Conservation (phyloP, 1,284 basidiomycete species). For the Microbotryum intermedium region DNA sequence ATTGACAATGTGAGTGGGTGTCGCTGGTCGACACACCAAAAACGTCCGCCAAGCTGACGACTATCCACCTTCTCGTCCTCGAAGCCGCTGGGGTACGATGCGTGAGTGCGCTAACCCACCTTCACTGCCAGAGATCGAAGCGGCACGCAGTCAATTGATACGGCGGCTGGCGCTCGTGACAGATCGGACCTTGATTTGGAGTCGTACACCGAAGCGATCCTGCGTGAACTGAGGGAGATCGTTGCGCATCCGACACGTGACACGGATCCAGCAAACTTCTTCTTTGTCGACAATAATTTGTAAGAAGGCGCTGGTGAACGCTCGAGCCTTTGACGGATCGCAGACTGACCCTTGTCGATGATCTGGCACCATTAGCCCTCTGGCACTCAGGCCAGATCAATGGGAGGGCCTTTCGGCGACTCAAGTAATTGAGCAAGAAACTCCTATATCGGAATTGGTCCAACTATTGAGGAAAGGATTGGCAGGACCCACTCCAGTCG, state of each 20-base stretch:
- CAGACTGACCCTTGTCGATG: too few species aligned
- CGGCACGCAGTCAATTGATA: too few species aligned
- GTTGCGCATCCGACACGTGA: constrained; percentile 48
- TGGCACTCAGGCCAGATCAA: too few species aligned
- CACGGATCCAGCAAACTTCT: constrained; percentile 47
- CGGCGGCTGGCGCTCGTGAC: not conserved
- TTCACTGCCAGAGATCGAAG: not conserved
- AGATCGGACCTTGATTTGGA: constrained; percentile 56
- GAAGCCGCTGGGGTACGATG: constrained; percentile 53
- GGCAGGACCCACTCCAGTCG: too few species aligned
- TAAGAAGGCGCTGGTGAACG: not conserved
- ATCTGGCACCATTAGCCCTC: too few species aligned
- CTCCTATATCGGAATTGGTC: too few species aligned
- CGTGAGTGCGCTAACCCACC: not conserved
- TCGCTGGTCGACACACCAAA: not conserved
- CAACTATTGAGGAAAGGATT: too few species aligned
- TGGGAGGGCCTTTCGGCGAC: too few species aligned
- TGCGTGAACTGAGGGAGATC: constrained; percentile 56
- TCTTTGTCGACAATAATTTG: constrained; percentile 40
- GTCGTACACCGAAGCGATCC: constrained; percentile 53
- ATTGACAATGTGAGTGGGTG: constrained; percentile 29
- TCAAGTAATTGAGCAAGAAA: too few species aligned
- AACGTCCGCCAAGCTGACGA: not conserved
- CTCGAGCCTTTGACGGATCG: too few species aligned
- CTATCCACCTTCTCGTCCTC: too few species aligned